Conservation (phyloP, 371 early-diverging fungal species). For the Mucor saturninus region DNA sequence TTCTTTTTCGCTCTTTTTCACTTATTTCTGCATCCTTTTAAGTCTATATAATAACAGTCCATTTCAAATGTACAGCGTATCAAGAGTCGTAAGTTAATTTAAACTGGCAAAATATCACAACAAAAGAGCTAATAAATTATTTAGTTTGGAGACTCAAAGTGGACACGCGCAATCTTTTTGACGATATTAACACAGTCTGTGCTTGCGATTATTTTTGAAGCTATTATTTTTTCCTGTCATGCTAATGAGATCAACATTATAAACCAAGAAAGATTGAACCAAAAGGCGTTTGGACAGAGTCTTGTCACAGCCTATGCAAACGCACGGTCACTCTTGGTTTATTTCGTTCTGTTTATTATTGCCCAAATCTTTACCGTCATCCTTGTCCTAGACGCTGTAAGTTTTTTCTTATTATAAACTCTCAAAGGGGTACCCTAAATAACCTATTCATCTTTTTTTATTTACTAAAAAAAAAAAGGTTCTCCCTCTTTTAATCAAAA, state of each 20-base stretch:
- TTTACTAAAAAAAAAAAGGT: not conserved
- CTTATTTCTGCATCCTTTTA: not conserved
- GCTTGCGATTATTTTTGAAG: constrained; percentile 48
- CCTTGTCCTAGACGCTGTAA: constrained; percentile 53
- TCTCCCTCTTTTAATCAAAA: not conserved
- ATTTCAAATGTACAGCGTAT: constrained; percentile 43
- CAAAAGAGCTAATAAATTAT: not conserved
- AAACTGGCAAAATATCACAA: not conserved
- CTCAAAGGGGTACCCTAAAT: no score
- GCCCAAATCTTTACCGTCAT: constrained; percentile 50
- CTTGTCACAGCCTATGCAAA: constrained; percentile 45
- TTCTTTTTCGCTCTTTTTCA: constrained; percentile 12
- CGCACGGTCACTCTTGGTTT: constrained; percentile 51
- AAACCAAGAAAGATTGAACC: constrained; percentile 35
- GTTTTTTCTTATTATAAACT: not conserved
- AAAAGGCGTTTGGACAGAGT: constrained; percentile 34
- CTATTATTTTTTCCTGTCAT: constrained; percentile 44
- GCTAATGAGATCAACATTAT: constrained; percentile 43
- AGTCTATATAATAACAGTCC: not conserved
- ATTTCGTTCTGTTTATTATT: constrained; percentile 50
- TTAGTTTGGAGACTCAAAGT: constrained; percentile 58
- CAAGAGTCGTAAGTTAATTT: constrained; percentile 43
- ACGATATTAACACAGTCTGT: constrained; percentile 41
- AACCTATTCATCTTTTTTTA: not conserved
- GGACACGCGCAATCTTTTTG: constrained; percentile 51